Base-by-base conservation (phyloP, 345 rosid genomes). In the Hirschfeldia incana region DNA sequence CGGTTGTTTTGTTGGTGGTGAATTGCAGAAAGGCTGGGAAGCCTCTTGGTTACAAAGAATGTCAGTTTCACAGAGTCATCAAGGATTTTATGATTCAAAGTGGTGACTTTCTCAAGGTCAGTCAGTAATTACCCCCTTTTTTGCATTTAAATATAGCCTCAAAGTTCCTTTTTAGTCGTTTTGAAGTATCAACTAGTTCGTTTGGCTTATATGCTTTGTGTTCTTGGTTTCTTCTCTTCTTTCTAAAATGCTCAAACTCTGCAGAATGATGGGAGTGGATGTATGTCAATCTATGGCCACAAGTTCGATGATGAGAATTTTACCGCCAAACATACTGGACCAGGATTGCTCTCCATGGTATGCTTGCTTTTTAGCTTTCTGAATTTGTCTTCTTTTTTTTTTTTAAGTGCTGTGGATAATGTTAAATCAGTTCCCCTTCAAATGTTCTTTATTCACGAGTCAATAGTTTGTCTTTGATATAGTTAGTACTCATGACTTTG, bases 221-320 rank as follows among this genome's bases (percentile, higher is more conserved):
- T 21, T 21, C 21, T 21, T 21, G 21, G 21, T 21, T 21, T 21
- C 21, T 21, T n/a, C 57, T 49, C 57, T n/a, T 49, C 21, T 49
- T 49, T 1, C 5, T 3, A 49, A 11, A 72, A 15, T 79, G 67
- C 59, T 60, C 30, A 66, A 53, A 44, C 17, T 78, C 83, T 72
- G 81, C 84, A 95, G 98, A 97, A 94, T 72, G 99, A 95, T 85
- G 99, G 99, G 64, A 95, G 93, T 75, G 99, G 99, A 65, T 95
- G 97, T 28, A 62, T 82, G 72, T 95, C 98, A n/a, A 88, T 95
- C 21, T 93, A 91, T 65, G 98, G 99, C 9, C 97, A 66, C 66
- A 87, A 91, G 85, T 91, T 93, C 37, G 97, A 91, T 1, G 98
- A 95, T 76, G 97, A 95, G 76, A 93, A 93, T 76, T 95, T 93